Evolutionary conservation across 495 filamentous ascomycete species (phyloP).

Genomic region (Daldinia caldariorum): DNA sequence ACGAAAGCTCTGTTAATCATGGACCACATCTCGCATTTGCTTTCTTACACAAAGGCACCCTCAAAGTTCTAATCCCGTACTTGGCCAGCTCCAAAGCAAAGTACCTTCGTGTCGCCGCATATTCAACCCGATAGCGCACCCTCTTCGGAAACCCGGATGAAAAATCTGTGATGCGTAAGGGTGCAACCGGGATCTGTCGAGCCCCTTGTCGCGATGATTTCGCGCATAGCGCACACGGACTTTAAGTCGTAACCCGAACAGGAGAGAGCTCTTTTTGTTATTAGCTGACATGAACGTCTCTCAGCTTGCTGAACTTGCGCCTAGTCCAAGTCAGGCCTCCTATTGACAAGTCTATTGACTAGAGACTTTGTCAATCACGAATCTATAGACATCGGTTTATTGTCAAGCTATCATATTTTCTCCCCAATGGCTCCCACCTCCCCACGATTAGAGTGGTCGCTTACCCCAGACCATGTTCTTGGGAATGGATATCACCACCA

Average conservation of each 20-base stretch:
- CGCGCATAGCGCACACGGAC: conserved; percentile 25
- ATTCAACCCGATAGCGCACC: conserved; percentile 25
- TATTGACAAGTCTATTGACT: conserved; percentile 9
- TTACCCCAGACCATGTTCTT: not conserved
- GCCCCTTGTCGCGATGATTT: conserved; percentile 26
- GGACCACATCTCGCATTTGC: conserved; percentile 41
- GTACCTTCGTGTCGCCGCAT: conserved; percentile 24
- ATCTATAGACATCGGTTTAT: not conserved
- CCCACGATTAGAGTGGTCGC: not conserved
- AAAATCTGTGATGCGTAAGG: conserved; percentile 14
- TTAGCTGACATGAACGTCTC: conserved; percentile 36
- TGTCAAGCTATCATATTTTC: not conserved
- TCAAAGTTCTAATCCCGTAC: conserved; percentile 27
- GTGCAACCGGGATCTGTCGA: conserved; percentile 17
- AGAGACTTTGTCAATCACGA: not conserved
- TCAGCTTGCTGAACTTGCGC: conserved; percentile 33
- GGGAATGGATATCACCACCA: conserved; percentile 12
- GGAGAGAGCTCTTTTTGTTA: conserved; percentile 9
- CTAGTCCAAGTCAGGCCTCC: conserved; percentile 32
- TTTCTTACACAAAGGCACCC: conserved; percentile 27
- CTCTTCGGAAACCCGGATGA: conserved; percentile 32
- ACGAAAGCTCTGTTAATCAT: conserved; percentile 36
- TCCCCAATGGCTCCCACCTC: not conserved
- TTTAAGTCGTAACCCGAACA: conserved; percentile 33
- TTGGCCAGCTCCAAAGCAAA: conserved; percentile 16